Evolutionary conservation across 257 asterid genomes (phyloP).

Genomic region (Gentiana dahurica): DNA sequence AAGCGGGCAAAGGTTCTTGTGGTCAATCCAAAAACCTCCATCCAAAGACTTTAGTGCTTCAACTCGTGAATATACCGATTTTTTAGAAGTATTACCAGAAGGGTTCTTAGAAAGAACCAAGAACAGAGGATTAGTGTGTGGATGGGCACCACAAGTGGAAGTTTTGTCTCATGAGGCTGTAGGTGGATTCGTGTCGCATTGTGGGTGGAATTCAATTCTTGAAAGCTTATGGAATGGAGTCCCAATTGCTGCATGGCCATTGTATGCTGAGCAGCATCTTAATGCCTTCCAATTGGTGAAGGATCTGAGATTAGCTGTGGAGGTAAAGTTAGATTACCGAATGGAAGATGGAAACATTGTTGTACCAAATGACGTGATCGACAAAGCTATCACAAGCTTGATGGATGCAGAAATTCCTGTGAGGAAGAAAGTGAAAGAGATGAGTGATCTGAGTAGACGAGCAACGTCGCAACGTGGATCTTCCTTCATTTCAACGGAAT

Average conservation of each 20-base stretch:
- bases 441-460: background rate
- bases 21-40: background rate
- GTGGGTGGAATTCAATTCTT: too few relatives aligned
- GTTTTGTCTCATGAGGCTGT: background rate
- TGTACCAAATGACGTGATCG: background rate
- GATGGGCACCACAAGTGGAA: background rate
- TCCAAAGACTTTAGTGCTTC: background rate
- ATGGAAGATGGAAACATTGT: too few relatives aligned
- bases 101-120: background rate
- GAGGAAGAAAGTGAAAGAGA: background rate
- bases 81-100: background rate
- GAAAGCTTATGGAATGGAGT: background rate
- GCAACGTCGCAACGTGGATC: background rate
- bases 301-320: background rate
- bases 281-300: background rate
- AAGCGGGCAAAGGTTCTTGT: background rate
- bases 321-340: background rate
- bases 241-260: background rate
- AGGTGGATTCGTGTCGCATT: too few relatives aligned
- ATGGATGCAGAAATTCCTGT: background rate
- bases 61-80: background rate
- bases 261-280: background rate
- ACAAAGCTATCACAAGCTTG: background rate
- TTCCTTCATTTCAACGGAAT: background rate
- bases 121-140: too few relatives aligned